phyloP scores from a whole-genome alignment of 2,329 filamentous ascomycete genomes.

The Rosellinia necatrix region DNA sequence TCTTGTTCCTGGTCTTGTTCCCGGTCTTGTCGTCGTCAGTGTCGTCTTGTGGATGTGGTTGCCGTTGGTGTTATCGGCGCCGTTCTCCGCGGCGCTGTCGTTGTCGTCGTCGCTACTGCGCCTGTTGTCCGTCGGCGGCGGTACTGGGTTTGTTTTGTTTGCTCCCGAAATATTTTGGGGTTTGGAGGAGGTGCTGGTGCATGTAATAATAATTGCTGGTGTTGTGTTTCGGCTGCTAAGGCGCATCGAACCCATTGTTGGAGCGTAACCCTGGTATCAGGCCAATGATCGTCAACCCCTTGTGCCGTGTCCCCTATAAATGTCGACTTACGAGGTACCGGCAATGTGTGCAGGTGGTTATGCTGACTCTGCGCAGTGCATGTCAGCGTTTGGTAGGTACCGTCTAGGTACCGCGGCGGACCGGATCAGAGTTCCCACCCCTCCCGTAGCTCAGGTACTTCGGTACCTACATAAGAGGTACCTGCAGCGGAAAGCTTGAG shows the following conservation, averaged over 20 bases:
- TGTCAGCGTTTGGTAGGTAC: not conserved
- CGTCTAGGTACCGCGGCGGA: too few relatives aligned
- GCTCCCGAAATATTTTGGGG: constrained; percentile 10
- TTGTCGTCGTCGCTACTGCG: not conserved
- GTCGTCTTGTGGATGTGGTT: not conserved
- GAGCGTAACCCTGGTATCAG: not conserved
- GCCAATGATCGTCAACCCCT: not conserved
- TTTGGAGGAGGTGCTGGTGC: constrained; percentile 8
- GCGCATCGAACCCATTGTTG: constrained; percentile 12
- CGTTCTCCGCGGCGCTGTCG: not conserved
- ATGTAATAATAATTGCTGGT: not conserved
- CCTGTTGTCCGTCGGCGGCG: not conserved
- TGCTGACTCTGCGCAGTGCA: not conserved
- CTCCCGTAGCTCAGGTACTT: too few relatives aligned
- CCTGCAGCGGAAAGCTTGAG: too few relatives aligned
- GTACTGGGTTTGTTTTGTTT: constrained; percentile 17
- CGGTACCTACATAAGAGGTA: too few relatives aligned
- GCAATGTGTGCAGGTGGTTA: not conserved
- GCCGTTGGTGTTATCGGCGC: not conserved
- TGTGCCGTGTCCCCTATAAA: not conserved
- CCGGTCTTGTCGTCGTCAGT: not conserved
- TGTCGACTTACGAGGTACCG: not conserved
- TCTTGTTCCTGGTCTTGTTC: too few relatives aligned
- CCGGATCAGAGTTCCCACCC: too few relatives aligned
- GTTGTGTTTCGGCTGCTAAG: constrained; percentile 20